Evolutionary conservation across 345 rosid genomes (phyloP).

Genomic region (Psidium friedrichsthalianum): DNA sequence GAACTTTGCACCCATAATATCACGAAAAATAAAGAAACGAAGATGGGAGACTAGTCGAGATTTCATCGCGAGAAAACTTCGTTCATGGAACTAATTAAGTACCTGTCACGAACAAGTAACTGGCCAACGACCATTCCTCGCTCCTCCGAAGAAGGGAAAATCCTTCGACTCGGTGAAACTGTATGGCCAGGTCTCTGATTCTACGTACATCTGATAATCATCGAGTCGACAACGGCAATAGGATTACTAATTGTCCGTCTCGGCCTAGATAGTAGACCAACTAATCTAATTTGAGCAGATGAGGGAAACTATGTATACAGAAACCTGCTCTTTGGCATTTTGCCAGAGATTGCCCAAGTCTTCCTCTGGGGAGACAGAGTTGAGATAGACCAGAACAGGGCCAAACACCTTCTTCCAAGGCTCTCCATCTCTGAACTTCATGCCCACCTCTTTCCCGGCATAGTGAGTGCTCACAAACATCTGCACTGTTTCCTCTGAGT

Average conservation of each 20-base stretch:
- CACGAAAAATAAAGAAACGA: no score
- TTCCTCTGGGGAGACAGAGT: slow-evolving; percentile 23
- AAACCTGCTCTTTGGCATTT: slow-evolving; percentile 74
- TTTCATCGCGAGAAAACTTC: no score
- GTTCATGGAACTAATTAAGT: no score
- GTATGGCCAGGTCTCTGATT: slow-evolving; percentile 70
- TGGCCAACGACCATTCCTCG: slow-evolving; percentile 60
- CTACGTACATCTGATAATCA: slow-evolving; percentile 31
- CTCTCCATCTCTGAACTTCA: slow-evolving; percentile 32
- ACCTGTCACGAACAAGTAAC: slow-evolving; percentile 51
- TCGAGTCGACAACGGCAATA: neutral
- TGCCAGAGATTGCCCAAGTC: slow-evolving; percentile 37
- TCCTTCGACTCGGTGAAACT: slow-evolving; percentile 35
- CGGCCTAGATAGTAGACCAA: neutral
- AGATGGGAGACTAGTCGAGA: no score
- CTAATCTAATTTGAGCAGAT: neutral
- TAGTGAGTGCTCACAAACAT: slow-evolving; percentile 91
- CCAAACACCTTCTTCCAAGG: slow-evolving; percentile 83
- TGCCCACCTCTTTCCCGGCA: slow-evolving; percentile 48
- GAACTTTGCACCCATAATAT: no score
- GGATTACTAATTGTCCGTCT: neutral
- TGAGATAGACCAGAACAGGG: slow-evolving; percentile 69
- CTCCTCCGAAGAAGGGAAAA: slow-evolving; percentile 32
- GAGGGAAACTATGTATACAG: neutral
- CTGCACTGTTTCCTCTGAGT: slow-evolving; percentile 14